Conservation (phyloP, 371 early-diverging fungal genomes). For the Syncephalastrum racemosum region DNA sequence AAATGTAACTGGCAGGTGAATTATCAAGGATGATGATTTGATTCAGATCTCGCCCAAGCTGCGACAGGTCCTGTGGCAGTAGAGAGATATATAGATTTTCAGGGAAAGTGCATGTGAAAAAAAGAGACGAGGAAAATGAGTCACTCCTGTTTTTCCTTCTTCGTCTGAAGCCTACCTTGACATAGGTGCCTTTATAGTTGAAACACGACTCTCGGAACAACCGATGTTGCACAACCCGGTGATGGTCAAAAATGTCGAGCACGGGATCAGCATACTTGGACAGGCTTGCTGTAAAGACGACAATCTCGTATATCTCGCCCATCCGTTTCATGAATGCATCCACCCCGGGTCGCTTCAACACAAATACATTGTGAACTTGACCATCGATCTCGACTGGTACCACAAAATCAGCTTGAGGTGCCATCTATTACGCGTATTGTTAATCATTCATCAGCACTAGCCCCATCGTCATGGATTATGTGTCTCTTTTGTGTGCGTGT, state of each 20-base stretch:
- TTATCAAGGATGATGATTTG: constrained; percentile 82
- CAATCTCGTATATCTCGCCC: constrained; percentile 86
- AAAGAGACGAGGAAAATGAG: not conserved
- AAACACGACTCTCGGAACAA: constrained; percentile 93
- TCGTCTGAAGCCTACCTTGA: constrained; percentile 65
- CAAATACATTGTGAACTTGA: constrained; percentile 86
- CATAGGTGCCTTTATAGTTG: constrained; percentile 89
- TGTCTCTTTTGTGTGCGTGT: too few relatives aligned
- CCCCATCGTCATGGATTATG: too few relatives aligned
- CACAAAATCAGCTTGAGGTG: constrained; percentile 74
- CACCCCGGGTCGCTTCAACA: constrained; percentile 91
- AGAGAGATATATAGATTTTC: not conserved
- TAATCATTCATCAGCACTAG: too few relatives aligned
- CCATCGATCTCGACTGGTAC: constrained; percentile 88
- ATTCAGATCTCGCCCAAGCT: constrained; percentile 75
- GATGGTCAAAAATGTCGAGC: constrained; percentile 83
- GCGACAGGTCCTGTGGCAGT: constrained; percentile 61
- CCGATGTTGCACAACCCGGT: constrained; percentile 79
- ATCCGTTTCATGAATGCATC: constrained; percentile 83
- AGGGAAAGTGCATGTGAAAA: too few relatives aligned
- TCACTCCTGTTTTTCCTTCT: not conserved
- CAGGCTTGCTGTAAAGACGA: constrained; percentile 92
- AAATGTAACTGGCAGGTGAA: constrained; percentile 90
- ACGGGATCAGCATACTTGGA: constrained; percentile 97
- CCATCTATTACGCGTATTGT: constrained; percentile 32